These are phyloP conservation scores for Salix suchowensis DNA, from an alignment of 345 rosid species.

Conservation along the genomic window DNA sequence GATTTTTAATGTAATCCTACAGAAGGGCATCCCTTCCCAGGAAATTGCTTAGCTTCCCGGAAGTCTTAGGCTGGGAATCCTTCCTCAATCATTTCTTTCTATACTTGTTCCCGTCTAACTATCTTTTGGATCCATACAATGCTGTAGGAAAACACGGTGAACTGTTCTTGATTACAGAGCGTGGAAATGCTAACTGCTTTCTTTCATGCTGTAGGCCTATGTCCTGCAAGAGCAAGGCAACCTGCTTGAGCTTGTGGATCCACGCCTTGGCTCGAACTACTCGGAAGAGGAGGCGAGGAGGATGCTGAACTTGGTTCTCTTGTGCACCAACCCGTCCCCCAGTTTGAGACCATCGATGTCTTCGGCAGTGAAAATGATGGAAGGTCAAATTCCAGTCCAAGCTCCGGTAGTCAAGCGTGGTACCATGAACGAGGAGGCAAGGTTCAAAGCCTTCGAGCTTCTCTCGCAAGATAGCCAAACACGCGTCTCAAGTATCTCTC, in stretches of 20 bases:
- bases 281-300: slow-evolving; percentile 57
- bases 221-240: slow-evolving; percentile 93
- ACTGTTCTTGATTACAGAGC: background rate
- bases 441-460: slow-evolving; percentile 66
- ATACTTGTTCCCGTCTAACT: too few relatives aligned
- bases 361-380: slow-evolving; percentile 71
- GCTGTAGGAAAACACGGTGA: too few relatives aligned
- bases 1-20: too few relatives aligned
- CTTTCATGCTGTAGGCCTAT: slow-evolving; percentile 50
- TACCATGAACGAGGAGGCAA: slow-evolving; percentile 40
- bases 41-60: too few relatives aligned
- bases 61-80: too few relatives aligned
- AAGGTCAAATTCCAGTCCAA: slow-evolving; percentile 66
- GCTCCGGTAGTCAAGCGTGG: slow-evolving; percentile 65
- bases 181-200: background rate
- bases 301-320: slow-evolving; percentile 63
- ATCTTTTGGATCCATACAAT: too few relatives aligned
- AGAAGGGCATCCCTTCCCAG: too few relatives aligned
- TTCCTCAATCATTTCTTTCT: too few relatives aligned
- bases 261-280: slow-evolving; percentile 49
- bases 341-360: slow-evolving; percentile 87
- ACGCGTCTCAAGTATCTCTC: slow-evolving; percentile 33
- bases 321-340: slow-evolving; percentile 92
- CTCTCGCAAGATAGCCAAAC: slow-evolving; percentile 65
- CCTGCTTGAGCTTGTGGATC: slow-evolving; percentile 80